Evolutionary conservation across 495 filamentous ascomycete genomes (phyloP), one percentile per base, ranked within the genome.

Genomic region (Podospora appendiculata): DNA sequence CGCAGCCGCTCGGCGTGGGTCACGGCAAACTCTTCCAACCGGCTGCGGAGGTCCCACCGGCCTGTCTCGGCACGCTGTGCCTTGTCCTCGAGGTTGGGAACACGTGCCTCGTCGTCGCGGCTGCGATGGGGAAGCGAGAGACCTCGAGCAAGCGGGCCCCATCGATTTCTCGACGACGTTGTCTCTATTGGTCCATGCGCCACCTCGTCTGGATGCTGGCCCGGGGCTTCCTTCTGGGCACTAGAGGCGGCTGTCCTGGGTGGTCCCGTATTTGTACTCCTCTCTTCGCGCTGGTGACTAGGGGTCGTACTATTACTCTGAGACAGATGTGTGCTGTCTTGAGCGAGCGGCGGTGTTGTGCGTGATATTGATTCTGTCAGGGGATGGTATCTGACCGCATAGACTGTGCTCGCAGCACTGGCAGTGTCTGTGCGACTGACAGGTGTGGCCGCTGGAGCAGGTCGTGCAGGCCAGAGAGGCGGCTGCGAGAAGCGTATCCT

Each of bases 341-440:
- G 36, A 38, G 36, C 74, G n/a, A 48, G 60, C 4, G 42, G 69
- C 13, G 49, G 41, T 4, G 71, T 71, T 13, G 67, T 63, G 47
- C 67, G 71, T 8, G 71, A 64, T 12, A 83, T 82, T n/a, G 84
- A 74, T 56, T 84, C 83, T 36, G 79, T 81, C 43, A 85, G 76
- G n/a, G 87, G 79, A 54, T 92, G 86, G 61, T 94, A 90, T 44
- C 84, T 82, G 46, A 96, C 79, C 51, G 85, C 82, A 58, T 96
- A 95, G 12, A 93, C 80, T 3, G 90, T 96, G 66, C 88, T 93
- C 42, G 84, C 73, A 14, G 74, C 72, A 39, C 74, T 78, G 13
- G 82, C 79, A 2, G 86, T 88, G 57, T 94, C 87, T n/a, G 82
- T 80, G 50, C 87, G 78, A 59, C 87, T 91, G 52, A 89, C 69